Conservation (phyloP, 2,329 filamentous ascomycete genomes). For the Hymenoscyphus fraxineus region DNA sequence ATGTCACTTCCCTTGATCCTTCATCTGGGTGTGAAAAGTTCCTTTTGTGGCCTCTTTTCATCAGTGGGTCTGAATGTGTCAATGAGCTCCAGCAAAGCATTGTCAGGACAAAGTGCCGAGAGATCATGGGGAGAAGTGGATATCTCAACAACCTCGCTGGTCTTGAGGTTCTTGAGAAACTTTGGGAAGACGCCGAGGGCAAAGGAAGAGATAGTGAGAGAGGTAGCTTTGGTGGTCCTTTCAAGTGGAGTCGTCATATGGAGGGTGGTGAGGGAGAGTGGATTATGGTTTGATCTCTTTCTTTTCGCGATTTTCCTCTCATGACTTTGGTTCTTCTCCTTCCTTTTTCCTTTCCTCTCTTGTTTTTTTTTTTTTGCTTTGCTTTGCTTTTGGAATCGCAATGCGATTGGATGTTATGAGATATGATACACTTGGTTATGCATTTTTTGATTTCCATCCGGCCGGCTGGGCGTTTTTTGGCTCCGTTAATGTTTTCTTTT, state of each 20-base stretch:
- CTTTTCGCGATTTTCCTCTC: too few species aligned
- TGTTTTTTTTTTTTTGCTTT: too few species aligned
- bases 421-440: too few species aligned
- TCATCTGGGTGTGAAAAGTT: conserved; percentile 77
- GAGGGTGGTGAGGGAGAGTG: conserved; percentile 54
- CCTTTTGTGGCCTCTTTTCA: conserved; percentile 88
- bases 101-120: conserved; percentile 74
- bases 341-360: too few species aligned
- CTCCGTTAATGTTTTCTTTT: too few species aligned
- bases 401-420: too few species aligned
- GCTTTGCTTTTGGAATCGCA: too few species aligned
- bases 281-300: conserved; percentile 57
- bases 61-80: conserved; percentile 84
- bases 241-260: conserved; percentile 33
- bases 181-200: conserved; percentile 55
- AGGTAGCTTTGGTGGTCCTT: conserved; percentile 24
- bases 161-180: conserved; percentile 77
- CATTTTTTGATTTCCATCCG: too few species aligned
- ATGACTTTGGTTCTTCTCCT: too few species aligned
- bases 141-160: conserved; percentile 92
- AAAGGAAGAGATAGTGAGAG: conserved; percentile 17
- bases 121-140: conserved; percentile 83
- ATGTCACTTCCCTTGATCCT: conserved; percentile 73
- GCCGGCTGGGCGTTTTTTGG: too few species aligned
- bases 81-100: conserved; percentile 74